phyloP scores from a whole-genome alignment of 305 asterid genomes.

The Fraxinus velutina region DNA sequence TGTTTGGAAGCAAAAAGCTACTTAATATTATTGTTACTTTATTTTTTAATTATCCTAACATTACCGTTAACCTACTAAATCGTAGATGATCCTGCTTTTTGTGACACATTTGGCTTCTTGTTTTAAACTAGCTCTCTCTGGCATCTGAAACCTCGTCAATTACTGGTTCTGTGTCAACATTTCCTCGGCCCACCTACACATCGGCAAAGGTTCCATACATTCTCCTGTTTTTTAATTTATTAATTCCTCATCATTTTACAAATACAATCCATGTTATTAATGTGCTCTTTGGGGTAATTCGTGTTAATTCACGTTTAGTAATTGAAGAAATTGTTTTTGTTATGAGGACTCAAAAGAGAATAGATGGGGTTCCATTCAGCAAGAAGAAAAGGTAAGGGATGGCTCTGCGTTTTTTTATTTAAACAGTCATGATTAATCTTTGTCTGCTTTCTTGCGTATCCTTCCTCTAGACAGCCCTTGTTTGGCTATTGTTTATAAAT shows the following conservation, averaged over 20 bases:
- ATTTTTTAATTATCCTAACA: conserved; percentile 50
- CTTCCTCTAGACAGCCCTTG: conserved; percentile 3
- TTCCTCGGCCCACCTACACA: conserved; percentile 32
- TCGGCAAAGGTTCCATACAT: conserved; percentile 48
- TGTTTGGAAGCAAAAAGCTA: background rate
- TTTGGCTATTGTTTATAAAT: background rate
- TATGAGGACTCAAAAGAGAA: conserved; percentile 90
- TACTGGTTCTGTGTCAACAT: conserved; percentile 34
- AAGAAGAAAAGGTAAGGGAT: conserved; percentile 55
- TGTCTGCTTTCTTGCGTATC: background rate
- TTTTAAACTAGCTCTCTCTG: conserved; percentile 62
- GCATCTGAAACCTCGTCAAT: conserved; percentile 45
- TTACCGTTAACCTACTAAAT: conserved; percentile 19
- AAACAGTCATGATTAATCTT: background rate
- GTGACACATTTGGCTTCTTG: conserved; percentile 29
- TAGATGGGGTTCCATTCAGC: conserved; percentile 56
- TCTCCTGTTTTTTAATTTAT: conserved; percentile 1
- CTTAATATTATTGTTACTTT: background rate
- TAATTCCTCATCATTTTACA: background rate
- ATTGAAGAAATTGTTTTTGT: conserved; percentile 31
- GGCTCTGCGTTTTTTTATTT: background rate
- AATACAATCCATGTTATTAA: background rate
- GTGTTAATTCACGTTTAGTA: conserved; percentile 14
- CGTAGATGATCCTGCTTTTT: conserved; percentile 9
- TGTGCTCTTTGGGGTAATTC: background rate